These are phyloP conservation scores for Maudiozyma saulgeensis DNA, from an alignment of 805 yeast species.

Conservation along the genomic window DNA sequence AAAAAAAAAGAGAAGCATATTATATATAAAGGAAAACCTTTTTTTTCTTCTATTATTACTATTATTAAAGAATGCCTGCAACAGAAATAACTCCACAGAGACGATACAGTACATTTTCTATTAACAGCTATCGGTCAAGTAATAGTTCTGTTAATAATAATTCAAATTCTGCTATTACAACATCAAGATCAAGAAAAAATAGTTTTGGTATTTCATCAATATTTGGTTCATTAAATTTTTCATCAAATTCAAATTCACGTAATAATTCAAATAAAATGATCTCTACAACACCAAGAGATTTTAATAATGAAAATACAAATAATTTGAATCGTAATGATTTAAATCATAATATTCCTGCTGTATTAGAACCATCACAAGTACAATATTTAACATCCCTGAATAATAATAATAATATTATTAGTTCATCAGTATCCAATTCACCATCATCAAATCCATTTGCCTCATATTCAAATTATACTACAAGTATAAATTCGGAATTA, in stretches of 20 bases:
- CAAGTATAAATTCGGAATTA: not conserved
- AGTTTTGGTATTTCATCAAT: not conserved
- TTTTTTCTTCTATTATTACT: too few relatives aligned
- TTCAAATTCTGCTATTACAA: not conserved
- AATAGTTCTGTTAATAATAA: slow-evolving; percentile 1
- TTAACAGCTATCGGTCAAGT: not conserved
- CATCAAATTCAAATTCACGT: not conserved
- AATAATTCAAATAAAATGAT: not conserved
- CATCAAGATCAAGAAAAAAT: not conserved
- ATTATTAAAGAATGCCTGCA: not conserved
- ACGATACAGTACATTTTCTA: not conserved
- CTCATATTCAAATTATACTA: not conserved
- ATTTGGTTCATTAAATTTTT: not conserved
- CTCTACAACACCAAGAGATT: not conserved
- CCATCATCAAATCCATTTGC: not conserved
- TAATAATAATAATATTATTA: not conserved
- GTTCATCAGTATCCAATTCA: not conserved
- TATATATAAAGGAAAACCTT: too few relatives aligned
- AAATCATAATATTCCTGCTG: not conserved
- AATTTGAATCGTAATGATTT: not conserved
- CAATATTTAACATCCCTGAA: not conserved
- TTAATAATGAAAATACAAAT: not conserved
- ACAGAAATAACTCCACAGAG: not conserved
- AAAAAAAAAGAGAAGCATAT: too few relatives aligned
- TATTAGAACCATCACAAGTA: not conserved